Evolutionary conservation across 1,284 basidiomycete genomes (phyloP).

Genomic region (Pyrrhoderma noxium): DNA sequence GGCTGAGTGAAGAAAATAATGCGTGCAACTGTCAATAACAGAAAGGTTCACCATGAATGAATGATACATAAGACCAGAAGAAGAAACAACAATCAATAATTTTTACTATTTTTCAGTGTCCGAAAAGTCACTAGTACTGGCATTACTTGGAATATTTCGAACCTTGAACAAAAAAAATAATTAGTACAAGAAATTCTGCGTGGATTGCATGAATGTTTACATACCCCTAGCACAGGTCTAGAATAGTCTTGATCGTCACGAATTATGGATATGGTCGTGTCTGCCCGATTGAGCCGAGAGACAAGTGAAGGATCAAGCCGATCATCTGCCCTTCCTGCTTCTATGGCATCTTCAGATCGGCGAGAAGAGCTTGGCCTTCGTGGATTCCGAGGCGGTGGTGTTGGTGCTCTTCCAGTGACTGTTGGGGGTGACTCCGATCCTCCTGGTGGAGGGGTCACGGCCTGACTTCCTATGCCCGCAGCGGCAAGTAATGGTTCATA

Average conservation of each 20-base stretch:
- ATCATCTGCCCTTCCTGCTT: constrained; percentile 28
- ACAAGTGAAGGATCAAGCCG: constrained; percentile 39
- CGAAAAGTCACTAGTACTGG: constrained; percentile 35
- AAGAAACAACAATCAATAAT: neutral
- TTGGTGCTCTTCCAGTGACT: constrained; percentile 22
- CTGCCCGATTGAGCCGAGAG: constrained; percentile 30
- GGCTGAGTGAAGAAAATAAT: too few relatives aligned
- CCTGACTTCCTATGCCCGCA: constrained; percentile 20
- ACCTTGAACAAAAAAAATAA: constrained; percentile 13
- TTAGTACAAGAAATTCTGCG: constrained; percentile 17
- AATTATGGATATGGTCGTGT: constrained; percentile 29
- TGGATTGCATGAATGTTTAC: constrained; percentile 24
- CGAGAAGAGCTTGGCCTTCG: constrained; percentile 16
- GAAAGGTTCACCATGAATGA: neutral
- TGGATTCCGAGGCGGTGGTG: constrained; percentile 41
- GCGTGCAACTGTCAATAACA: too few relatives aligned
- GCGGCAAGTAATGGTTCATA: constrained; percentile 55
- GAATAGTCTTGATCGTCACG: constrained; percentile 52
- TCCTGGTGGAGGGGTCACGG: constrained; percentile 20
- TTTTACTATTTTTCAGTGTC: constrained; percentile 7
- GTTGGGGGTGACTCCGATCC: constrained; percentile 20
- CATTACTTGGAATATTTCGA: constrained; percentile 23
- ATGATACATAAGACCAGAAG: neutral
- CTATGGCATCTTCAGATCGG: constrained; percentile 20
- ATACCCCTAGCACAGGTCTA: constrained; percentile 50